phyloP scores from a whole-genome alignment of 2,329 filamentous ascomycete genomes.

The Claviceps sp. region DNA sequence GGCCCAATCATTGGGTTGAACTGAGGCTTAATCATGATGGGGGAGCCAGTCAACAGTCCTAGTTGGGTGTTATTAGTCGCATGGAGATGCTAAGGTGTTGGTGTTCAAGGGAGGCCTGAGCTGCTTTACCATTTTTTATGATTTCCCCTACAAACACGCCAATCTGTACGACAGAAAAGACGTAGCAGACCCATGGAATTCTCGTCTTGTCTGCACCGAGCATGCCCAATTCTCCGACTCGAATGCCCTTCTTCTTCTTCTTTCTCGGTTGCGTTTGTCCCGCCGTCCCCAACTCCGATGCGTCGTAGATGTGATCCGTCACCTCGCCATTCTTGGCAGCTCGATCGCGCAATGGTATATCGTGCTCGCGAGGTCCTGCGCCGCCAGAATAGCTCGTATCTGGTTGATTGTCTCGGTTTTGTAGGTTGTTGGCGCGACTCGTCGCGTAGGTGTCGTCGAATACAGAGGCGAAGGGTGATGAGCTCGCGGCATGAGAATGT shows the following conservation, averaged over 20 bases:
- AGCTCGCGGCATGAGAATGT: conserved; percentile 19
- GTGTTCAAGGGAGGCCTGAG: neutral
- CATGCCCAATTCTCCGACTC: conserved; percentile 48
- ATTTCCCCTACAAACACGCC: conserved; percentile 83
- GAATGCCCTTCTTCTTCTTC: conserved; percentile 31
- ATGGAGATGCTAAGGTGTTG: neutral
- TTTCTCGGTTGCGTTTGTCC: conserved; percentile 7
- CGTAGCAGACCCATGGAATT: conserved; percentile 71
- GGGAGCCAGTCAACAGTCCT: conserved; percentile 65
- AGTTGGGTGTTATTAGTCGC: too few relatives aligned
- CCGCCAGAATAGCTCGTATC: conserved; percentile 38
- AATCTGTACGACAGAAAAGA: conserved; percentile 63
- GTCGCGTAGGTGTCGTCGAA: conserved; percentile 57
- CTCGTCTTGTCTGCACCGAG: conserved; percentile 39
- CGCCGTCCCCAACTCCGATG: conserved; percentile 21
- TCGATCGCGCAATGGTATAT: conserved; percentile 44
- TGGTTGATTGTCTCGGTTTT: conserved; percentile 24
- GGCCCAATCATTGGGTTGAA: conserved; percentile 98
- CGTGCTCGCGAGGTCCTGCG: conserved; percentile 28
- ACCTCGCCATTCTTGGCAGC: conserved; percentile 27
- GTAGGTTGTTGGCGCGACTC: conserved; percentile 29
- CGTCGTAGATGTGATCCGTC: conserved; percentile 51
- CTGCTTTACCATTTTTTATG: conserved; percentile 57
- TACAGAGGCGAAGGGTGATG: conserved; percentile 49
- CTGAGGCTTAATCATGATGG: conserved; percentile 64